Evolutionary conservation across 2,329 filamentous ascomycete genomes (phyloP), one percentile per base, ranked within the genome.

Genomic region (Plectosphaerella cucumerina): DNA sequence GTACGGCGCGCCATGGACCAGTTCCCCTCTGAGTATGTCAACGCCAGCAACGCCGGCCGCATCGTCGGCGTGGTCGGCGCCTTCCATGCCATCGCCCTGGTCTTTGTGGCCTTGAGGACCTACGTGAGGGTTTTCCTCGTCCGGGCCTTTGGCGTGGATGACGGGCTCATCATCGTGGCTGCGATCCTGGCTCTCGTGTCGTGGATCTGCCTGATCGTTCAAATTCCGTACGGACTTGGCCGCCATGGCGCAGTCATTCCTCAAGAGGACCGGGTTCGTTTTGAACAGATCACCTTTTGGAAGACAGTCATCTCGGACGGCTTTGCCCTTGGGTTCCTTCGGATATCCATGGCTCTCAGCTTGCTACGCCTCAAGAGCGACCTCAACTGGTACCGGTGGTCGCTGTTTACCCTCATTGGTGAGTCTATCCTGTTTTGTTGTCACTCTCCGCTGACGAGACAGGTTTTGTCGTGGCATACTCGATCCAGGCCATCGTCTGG

Each of bases 81-180:
- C 2, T 58, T 58, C 44, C 53, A 57, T 45, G 50, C 56, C 44
- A n/a, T 62, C 26, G 60, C 61, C 6, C 44, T 62, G 20, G 45
- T 54, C 15, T 59, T 60, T 3, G 61, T 61, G 10, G 49, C 47
- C 3, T 48, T 61, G 26, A 57, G 61, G 5, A 53, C 62, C n/a
- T 64, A 63, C 43, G 59, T 58, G 15, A 54, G 60, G 11, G 41
- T 59, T 15, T 44, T 56, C 12, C 44, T 64, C 6, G 57, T 61
- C 17, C 55, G 59, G 1, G 59, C 57, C 2, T 63, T 62, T 48
- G 60, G 60, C n/a, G 52, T 57, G 21, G 62, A 65, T 47, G 62
- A 65, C 54, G 55, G 56, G 0, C 56, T 65, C 23, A 62, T 64
- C 47, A 52, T 58, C 10, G 31, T 59, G 14, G 54, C 59, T 45